phyloP scores from a whole-genome alignment of 805 yeast genomes.

The Kluyveromyces starmeri region DNA sequence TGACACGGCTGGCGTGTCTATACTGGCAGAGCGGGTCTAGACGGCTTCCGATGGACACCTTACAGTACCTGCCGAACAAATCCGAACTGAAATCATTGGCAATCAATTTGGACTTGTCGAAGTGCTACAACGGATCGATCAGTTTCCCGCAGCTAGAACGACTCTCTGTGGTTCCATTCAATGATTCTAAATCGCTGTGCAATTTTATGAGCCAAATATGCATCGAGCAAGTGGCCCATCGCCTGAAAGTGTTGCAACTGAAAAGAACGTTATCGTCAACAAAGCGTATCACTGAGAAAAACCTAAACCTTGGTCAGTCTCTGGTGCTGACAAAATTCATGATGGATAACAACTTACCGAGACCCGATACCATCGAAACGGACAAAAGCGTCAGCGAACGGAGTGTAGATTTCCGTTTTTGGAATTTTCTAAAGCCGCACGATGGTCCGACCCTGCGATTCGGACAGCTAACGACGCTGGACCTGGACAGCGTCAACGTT shows the following conservation, averaged over 20 bases:
- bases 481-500: constrained; percentile 6
- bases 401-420: constrained; percentile 7
- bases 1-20: constrained; percentile 20
- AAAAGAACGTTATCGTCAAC: constrained; percentile 7
- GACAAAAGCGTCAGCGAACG: constrained; percentile 5
- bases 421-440: constrained; percentile 7
- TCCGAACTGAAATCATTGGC: constrained; percentile 20
- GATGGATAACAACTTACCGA: constrained; percentile 7
- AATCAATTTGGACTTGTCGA: constrained; percentile 27
- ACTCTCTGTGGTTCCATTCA: constrained; percentile 32
- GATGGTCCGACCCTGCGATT: constrained; percentile 1
- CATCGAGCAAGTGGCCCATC: constrained; percentile 1
- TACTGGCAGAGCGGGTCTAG: constrained; percentile 29
- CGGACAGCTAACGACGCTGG: constrained; percentile 3
- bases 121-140: constrained; percentile 8
- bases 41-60: constrained; percentile 27
- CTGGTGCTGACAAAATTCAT: constrained; percentile 8
- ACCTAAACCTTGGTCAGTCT: constrained; percentile 4
- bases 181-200: constrained; percentile 21
- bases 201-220: constrained; percentile 6
- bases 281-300: constrained; percentile 3
- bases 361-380: constrained; percentile 6
- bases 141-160: constrained; percentile 26
- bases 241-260: constrained; percentile 7
- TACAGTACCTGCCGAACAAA: constrained; percentile 29